phyloP scores from a whole-genome alignment of 164 flowering plant genomes.

The Buxus sempervirens region DNA sequence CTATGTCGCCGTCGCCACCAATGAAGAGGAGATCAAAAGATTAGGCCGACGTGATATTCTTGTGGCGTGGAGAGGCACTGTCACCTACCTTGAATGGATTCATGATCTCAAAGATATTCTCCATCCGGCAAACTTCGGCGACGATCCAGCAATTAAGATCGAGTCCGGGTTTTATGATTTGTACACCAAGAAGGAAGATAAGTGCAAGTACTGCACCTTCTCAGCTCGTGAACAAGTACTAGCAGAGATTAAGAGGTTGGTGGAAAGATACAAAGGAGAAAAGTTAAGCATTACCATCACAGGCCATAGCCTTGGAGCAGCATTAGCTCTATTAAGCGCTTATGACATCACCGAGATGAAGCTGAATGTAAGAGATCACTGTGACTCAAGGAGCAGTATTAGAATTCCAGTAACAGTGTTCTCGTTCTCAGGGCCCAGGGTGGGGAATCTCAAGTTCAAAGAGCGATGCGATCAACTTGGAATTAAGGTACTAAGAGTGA shows the following conservation, averaged over 20 bases:
- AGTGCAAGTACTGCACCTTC: constrained; percentile 44
- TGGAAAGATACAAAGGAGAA: constrained; percentile 44
- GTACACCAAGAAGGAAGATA: constrained; percentile 55
- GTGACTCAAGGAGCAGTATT: constrained; percentile 10
- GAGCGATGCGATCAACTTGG: constrained; percentile 64
- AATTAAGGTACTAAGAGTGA: constrained; percentile 57
- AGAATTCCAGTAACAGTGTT: constrained; percentile 52
- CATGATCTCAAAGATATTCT: constrained; percentile 67
- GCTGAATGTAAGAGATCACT: constrained; percentile 25
- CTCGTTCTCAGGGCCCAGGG: constrained; percentile 77
- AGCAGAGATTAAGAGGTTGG: constrained; percentile 46
- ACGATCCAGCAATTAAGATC: constrained; percentile 50
- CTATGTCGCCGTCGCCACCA: constrained; percentile 62
- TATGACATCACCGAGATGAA: constrained; percentile 69
- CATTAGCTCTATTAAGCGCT: constrained; percentile 58
- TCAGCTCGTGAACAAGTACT: constrained; percentile 72
- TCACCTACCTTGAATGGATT: constrained; percentile 78
- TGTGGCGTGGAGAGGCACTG: constrained; percentile 81
- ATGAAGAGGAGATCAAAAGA: constrained; percentile 41
- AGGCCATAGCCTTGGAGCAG: constrained; percentile 71
- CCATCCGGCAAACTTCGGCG: constrained; percentile 39
- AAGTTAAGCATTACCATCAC: constrained; percentile 63
- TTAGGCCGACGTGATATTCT: constrained; percentile 72
- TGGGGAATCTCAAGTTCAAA: constrained; percentile 70
- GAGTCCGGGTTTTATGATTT: constrained; percentile 74